phyloP scores from a whole-genome alignment of 306 rosid genomes.

The Vigna unguiculata region DNA sequence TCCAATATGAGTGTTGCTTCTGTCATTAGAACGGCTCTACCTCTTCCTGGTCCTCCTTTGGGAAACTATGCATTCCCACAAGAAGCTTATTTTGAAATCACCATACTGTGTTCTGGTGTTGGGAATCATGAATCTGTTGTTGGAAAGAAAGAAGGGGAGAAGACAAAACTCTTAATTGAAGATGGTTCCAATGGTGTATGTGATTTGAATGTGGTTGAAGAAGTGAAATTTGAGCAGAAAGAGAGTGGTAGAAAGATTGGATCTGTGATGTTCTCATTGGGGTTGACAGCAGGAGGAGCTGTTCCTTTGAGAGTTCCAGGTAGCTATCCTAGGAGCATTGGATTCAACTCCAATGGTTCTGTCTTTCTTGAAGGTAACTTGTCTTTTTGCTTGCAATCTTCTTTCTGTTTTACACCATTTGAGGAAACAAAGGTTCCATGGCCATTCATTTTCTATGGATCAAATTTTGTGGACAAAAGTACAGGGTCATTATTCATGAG shows the following conservation, averaged over 20 bases:
- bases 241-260: slow-evolving; percentile 53
- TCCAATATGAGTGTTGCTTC: slow-evolving; percentile 52
- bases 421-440: neutral
- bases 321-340: slow-evolving; percentile 78
- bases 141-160: slow-evolving; percentile 70
- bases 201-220: slow-evolving; percentile 56
- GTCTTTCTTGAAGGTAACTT: slow-evolving; percentile 82
- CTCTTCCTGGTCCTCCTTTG: slow-evolving; percentile 87
- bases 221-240: slow-evolving; percentile 50
- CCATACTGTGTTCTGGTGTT: slow-evolving; percentile 50
- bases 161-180: slow-evolving; percentile 67
- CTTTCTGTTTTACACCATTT: slow-evolving; percentile 26
- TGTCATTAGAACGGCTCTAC: slow-evolving; percentile 68
- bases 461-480: neutral
- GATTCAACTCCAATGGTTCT: slow-evolving; percentile 87
- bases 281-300: slow-evolving; percentile 68
- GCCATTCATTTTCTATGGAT: slow-evolving; percentile 8
- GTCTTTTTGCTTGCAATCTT: slow-evolving; percentile 14
- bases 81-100: slow-evolving; percentile 93
- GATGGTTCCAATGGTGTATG: slow-evolving; percentile 48
- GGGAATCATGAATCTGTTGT: slow-evolving; percentile 41
- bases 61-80: slow-evolving; percentile 84
- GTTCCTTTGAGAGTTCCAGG: slow-evolving; percentile 75
- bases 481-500: slow-evolving; percentile 1
- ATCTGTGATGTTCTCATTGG: slow-evolving; percentile 65